Evolutionary conservation across 1,139 yeast species (phyloP).

Genomic region (Candida freyschussii): DNA sequence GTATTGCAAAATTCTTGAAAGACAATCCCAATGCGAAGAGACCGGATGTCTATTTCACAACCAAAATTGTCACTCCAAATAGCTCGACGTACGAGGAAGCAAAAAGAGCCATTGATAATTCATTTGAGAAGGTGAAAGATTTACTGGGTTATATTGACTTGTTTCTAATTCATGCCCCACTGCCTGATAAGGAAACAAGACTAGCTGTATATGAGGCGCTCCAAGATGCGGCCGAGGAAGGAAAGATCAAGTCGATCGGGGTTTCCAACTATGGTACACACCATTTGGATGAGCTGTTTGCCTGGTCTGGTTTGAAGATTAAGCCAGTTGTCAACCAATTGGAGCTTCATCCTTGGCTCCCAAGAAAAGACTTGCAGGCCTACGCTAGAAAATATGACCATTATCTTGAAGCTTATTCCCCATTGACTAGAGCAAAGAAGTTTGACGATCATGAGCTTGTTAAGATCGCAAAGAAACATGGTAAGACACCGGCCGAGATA

Average conservation of each 20-base stretch:
- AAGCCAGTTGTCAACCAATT: conserved; percentile 48
- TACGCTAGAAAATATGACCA: conserved; percentile 39
- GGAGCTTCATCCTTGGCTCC: conserved; percentile 50
- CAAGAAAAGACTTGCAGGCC: conserved; percentile 36
- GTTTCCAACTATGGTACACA: conserved; percentile 41
- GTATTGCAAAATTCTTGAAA: conserved; percentile 18
- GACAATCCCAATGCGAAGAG: conserved; percentile 19
- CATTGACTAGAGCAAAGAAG: conserved; percentile 47
- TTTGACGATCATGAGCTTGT: conserved; percentile 46
- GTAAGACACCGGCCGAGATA: conserved; percentile 39
- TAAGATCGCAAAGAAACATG: conserved; percentile 35
- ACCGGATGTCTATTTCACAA: conserved; percentile 18
- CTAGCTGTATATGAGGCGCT: conserved; percentile 42
- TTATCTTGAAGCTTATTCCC: conserved; percentile 49
- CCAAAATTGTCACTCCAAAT: conserved; percentile 14
- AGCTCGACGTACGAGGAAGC: conserved; percentile 42
- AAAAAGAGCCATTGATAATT: conserved; percentile 44
- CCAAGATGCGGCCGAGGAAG: conserved; percentile 36
- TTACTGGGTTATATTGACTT: conserved; percentile 18
- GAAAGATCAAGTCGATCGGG: conserved; percentile 35
- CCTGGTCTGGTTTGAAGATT: conserved; percentile 33
- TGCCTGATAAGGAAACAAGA: conserved; percentile 33
- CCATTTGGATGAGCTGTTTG: conserved; percentile 36
- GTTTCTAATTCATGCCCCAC: conserved; percentile 26
- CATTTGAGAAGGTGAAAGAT: conserved; percentile 39